Percentiles rank a stretch among this genome's conserved stretches.
Evolutionary conservation across 179 eudicot genomes (phyloP).

Genomic region (Beta corolliflora): DNA sequence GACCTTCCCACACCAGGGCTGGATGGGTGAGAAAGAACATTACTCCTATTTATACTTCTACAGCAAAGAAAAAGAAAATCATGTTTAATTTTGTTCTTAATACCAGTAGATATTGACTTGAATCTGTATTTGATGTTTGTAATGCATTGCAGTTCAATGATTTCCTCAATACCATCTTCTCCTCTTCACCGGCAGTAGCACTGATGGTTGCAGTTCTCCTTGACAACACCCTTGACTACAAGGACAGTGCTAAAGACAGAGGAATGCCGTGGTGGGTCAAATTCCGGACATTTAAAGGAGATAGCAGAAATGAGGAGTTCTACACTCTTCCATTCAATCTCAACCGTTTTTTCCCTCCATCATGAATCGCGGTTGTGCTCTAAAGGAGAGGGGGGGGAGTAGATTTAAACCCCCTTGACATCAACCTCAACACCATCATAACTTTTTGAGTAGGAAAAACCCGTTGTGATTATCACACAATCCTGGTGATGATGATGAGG

Average conservation of each 20-base stretch:
- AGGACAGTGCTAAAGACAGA: constrained; percentile 83
- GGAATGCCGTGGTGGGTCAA: constrained; percentile 99
- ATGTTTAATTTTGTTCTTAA: neutral
- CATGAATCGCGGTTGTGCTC: constrained; percentile 33
- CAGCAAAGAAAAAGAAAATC: neutral
- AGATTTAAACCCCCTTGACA: neutral
- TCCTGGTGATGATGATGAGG: constrained; percentile 31
- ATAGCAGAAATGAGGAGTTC: constrained; percentile 89
- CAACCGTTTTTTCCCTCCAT: constrained; percentile 94
- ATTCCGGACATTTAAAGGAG: constrained; percentile 93
- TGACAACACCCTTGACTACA: constrained; percentile 93
- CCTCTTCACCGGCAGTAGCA: constrained; percentile 91
- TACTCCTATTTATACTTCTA: neutral
- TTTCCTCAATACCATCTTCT: constrained; percentile 84
- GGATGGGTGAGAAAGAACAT: constrained; percentile 88
- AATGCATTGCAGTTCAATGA: constrained; percentile 80
- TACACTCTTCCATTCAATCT: constrained; percentile 97
- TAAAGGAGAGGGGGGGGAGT: neutral
- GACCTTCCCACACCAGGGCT: constrained; percentile 89
- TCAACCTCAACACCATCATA: neutral
- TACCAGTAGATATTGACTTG: neutral
- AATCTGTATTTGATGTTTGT: constrained; percentile 1
- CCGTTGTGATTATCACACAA: constrained; percentile 34
- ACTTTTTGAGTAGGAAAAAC: neutral
- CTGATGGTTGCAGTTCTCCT: constrained; percentile 79